Conservation (phyloP, 129 eudicot species). For the Lactuca saligna region DNA sequence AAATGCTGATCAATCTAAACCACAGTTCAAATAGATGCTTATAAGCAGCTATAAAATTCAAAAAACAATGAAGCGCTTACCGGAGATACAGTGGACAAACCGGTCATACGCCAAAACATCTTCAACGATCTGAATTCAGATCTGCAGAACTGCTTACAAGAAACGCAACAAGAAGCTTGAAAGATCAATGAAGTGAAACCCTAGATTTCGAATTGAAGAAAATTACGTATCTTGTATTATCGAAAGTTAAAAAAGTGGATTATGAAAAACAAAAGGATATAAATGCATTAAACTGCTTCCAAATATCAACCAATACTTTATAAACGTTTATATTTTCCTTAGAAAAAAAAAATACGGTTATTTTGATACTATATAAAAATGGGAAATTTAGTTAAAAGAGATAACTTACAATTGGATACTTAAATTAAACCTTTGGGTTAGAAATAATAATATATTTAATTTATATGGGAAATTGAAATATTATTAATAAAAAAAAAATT, state of each 20-base stretch:
- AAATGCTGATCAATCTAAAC: slow-evolving; percentile 10
- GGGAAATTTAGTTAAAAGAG: not conserved
- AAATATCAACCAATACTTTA: not conserved
- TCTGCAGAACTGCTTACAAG: slow-evolving; percentile 25
- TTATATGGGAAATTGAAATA: no score
- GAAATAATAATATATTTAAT: no score
- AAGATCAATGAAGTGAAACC: slow-evolving; percentile 20
- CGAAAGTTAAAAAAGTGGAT: not conserved
- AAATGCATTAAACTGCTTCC: not conserved
- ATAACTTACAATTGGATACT: no score
- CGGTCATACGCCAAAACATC: slow-evolving; percentile 86
- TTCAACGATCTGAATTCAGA: slow-evolving; percentile 34
- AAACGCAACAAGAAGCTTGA: slow-evolving; percentile 16
- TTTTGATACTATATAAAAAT: no score
- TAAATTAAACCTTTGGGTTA: no score
- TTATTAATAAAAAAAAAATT: no score
- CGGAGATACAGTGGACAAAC: slow-evolving; percentile 69
- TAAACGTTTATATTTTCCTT: not conserved
- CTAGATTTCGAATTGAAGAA: slow-evolving; percentile 15
- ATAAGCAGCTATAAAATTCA: not conserved
- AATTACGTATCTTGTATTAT: not conserved
- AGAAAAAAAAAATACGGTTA: not conserved
- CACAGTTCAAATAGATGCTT: slow-evolving; percentile 6
- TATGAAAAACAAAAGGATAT: slow-evolving; percentile 2
- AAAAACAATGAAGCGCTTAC: slow-evolving; percentile 35